These are phyloP conservation scores for Diaporthe helianthi DNA, from an alignment of 2,329 filamentous ascomycete species.

Conservation along the genomic window DNA sequence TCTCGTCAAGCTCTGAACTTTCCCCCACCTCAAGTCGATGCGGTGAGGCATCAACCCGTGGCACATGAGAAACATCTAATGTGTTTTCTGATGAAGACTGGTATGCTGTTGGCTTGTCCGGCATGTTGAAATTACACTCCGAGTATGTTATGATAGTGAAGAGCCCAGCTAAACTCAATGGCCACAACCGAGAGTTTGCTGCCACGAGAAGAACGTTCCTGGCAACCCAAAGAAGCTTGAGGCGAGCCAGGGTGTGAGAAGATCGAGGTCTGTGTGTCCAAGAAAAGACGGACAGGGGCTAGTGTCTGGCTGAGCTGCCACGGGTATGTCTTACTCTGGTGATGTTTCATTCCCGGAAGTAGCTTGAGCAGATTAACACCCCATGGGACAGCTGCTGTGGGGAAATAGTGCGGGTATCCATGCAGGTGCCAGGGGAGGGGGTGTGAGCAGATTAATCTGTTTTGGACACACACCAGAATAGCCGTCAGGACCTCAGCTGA, in stretches of 20 bases:
- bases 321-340: neutral
- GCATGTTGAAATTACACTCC: slow-evolving; percentile 9
- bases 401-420: neutral
- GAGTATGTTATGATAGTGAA: neutral
- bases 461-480: neutral
- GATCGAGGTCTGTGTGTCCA: slow-evolving; percentile 1
- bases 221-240: neutral
- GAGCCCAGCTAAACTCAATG: neutral
- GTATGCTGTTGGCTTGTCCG: neutral
- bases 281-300: neutral
- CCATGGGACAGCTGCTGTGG: neutral
- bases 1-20: neutral
- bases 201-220: neutral
- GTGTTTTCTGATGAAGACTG: neutral
- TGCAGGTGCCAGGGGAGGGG: slow-evolving; percentile 4
- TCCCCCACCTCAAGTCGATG: neutral
- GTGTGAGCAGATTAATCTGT: slow-evolving; percentile 15
- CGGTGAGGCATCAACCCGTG: neutral
- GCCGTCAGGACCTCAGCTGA: neutral
- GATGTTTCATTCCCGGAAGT: neutral
- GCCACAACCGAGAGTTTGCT: neutral
- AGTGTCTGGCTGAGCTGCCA: neutral
- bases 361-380: slow-evolving; percentile 19
- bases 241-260: neutral
- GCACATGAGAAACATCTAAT: neutral